A percentile compares a stretch with the other conserved stretches of the same genome.
phyloP scores from a whole-genome alignment of 352 stramenopile species.

The Globisporangium barbulae region DNA sequence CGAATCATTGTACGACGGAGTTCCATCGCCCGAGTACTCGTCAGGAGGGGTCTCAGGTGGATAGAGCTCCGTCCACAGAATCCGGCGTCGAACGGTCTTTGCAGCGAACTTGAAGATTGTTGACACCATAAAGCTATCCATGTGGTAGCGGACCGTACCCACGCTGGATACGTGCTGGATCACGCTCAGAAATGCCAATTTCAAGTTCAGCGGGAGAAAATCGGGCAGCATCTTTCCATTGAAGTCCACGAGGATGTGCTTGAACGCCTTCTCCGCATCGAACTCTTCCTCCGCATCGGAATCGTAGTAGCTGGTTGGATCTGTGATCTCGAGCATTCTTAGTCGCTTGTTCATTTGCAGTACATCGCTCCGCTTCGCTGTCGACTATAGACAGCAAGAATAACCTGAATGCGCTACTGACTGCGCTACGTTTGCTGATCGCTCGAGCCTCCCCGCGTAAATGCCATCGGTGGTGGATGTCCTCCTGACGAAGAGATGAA shows the following conservation, averaged over 20 bases:
- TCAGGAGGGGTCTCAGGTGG: too few species aligned
- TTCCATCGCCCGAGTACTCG: too few species aligned
- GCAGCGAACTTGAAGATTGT: not conserved
- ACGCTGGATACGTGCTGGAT: not conserved
- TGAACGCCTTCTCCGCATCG: too few species aligned
- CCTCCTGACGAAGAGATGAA: too few species aligned
- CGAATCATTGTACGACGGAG: too few species aligned
- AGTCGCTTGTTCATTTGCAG: not conserved
- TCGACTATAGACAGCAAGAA: too few species aligned
- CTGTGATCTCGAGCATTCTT: not conserved
- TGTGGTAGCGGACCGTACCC: not conserved
- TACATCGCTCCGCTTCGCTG: too few species aligned
- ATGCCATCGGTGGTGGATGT: too few species aligned
- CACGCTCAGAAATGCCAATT: not conserved
- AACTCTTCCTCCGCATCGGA: not conserved
- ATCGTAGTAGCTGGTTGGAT: not conserved
- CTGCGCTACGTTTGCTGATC: too few species aligned
- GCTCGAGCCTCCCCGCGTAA: too few species aligned
- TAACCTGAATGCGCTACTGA: too few species aligned
- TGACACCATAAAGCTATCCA: not conserved
- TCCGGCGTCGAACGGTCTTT: not conserved
- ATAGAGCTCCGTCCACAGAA: not conserved
- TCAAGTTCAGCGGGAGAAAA: not conserved
- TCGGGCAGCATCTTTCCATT: not conserved
- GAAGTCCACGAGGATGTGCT: not conserved